Evolutionary conservation across 768 basidiomycete species (phyloP).

Genomic region (Leucosporidium scottii): DNA sequence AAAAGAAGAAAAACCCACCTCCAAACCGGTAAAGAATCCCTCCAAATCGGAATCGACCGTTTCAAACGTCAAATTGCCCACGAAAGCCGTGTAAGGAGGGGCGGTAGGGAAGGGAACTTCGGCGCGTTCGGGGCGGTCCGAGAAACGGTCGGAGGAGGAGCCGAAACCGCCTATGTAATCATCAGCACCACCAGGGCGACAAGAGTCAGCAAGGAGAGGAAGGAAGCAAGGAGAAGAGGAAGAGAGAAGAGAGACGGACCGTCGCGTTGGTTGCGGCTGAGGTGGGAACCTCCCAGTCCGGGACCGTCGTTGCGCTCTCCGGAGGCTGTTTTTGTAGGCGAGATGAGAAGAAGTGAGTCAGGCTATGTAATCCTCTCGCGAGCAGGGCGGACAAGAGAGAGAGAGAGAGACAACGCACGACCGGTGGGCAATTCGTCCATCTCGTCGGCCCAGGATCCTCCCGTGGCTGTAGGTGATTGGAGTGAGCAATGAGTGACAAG

Average conservation of each 20-base stretch:
- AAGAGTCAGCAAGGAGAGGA: neutral
- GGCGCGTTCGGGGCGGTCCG: conserved; percentile 56
- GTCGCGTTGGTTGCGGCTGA: conserved; percentile 15
- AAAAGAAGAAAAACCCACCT: conserved; percentile 6
- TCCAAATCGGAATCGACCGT: conserved; percentile 74
- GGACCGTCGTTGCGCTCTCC: neutral
- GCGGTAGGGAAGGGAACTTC: conserved; percentile 92
- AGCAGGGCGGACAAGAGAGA: neutral
- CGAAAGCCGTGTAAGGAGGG: conserved; percentile 92
- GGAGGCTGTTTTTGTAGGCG: conserved; percentile 13
- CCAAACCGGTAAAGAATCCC: conserved; percentile 58
- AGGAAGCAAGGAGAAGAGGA: neutral
- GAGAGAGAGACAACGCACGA: conserved; percentile 56
- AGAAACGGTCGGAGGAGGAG: neutral
- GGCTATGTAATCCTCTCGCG: no score
- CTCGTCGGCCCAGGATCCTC: conserved; percentile 98
- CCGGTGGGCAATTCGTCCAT: conserved; percentile 89
- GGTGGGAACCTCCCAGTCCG: conserved; percentile 31
- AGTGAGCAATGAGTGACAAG: neutral
- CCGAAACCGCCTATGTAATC: conserved; percentile 9
- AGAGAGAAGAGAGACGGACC: neutral
- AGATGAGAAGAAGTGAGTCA: neutral
- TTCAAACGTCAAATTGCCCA: conserved; percentile 93
- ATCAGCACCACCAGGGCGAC: no score
- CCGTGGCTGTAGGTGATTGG: conserved; percentile 47